Base-by-base conservation (phyloP, 805 yeast genomes). In the Kuraishia cidri region DNA sequence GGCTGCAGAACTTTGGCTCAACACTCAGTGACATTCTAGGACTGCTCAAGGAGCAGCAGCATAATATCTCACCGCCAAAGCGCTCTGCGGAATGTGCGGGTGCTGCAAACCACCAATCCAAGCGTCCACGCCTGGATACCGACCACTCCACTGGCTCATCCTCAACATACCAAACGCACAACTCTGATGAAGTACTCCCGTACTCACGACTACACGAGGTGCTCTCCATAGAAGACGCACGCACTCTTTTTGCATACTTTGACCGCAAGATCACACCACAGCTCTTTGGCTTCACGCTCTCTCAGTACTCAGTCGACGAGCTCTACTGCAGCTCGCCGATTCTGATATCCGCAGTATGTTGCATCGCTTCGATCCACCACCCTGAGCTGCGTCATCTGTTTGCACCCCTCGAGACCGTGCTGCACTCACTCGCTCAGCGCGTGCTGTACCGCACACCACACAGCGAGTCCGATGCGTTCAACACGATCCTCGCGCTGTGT, bases 331-430 rank as follows among this genome's bases (percentile, higher is more conserved):
- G 60, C 4, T 73, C 79, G 18, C 80, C 82, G 0, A 53, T 78
- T 5, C 52, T 79, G 24, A 66, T 78, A 3, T 69, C 73, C 24
- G 70, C 83, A 2, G 66, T 79, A 3, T 68, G 79, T 44, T 63
- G 79, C 4, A 73, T 79, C 10, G 69, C 84, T 1, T 72, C 79
- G 20, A 69, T 73, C 29, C 82, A 76, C 45, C 78, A 75, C 46
- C 70, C 78, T 0, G 42, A 47, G 7, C 41, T 48, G 5, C 42
- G 45, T 15, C 36, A 40, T 15, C 30, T 56, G 18, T 53, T 47
- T 21, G 37, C 41, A 12, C 34, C 39, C 5, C 37, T 62, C 20
- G 56, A 58, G 31, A 30, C 35, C 3, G 37, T 55, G 4, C 47
- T 62, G 7, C 56, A 55, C 28, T 31, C 34, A 8, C 35, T 54